Evolutionary conservation across 192 early-diverging fungal species (phyloP).

Genomic region (Entrophospora sp.): DNA sequence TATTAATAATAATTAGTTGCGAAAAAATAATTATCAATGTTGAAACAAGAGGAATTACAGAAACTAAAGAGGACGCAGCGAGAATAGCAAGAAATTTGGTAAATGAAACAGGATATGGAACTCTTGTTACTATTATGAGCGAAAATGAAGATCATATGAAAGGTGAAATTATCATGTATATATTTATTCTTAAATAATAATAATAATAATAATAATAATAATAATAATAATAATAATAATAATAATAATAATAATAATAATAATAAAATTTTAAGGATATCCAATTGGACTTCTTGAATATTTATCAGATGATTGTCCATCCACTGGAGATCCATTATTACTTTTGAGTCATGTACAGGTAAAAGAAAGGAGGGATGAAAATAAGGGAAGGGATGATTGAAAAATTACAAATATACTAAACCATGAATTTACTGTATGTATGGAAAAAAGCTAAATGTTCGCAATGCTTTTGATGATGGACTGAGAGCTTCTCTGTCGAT

Average conservation of each 20-base stretch:
- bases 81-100: conserved; percentile 26
- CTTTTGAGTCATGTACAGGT: conserved; percentile 36
- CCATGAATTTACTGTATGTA: neutral
- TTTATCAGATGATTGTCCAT: conserved; percentile 35
- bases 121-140: conserved; percentile 32
- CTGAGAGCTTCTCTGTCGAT: conserved; percentile 33
- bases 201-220: no score
- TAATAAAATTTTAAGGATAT: conserved; percentile 22
- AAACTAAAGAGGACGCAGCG: conserved; percentile 27
- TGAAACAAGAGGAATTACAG: no score
- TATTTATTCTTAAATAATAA: no score
- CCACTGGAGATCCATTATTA: conserved; percentile 33
- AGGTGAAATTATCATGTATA: no score
- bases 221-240: neutral
- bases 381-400: neutral
- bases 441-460: conserved; percentile 27
- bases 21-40: no score
- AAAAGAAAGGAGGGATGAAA: neutral
- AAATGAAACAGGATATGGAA: conserved; percentile 26
- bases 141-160: conserved; percentile 15
- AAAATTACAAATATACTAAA: neutral
- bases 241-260: neutral
- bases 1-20: no score
- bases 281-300: conserved; percentile 46
- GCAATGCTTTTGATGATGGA: conserved; percentile 21